Conservation (phyloP, 2,329 filamentous ascomycete species). For the Aspergillus ochraceus region DNA sequence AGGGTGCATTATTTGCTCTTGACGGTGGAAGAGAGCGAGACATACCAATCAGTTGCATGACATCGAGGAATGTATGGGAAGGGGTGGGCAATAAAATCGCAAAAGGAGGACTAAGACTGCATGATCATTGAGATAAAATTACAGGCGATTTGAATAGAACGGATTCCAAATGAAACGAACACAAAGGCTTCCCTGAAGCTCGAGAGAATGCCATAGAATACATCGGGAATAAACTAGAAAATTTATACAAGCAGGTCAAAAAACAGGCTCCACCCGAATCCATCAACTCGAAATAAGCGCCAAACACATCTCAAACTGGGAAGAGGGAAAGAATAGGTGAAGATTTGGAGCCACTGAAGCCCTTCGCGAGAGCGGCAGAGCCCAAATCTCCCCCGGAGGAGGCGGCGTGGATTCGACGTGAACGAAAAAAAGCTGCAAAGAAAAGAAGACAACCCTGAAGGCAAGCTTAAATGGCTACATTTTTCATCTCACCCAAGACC, state of each 20-base stretch:
- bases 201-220: constrained; percentile 24
- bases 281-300: constrained; percentile 26
- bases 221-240: constrained; percentile 22
- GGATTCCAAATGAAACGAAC: constrained; percentile 21
- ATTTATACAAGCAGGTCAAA: constrained; percentile 35
- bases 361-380: constrained; percentile 6
- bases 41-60: not conserved
- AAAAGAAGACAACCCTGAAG: constrained; percentile 13
- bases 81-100: not conserved
- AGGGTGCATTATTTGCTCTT: not conserved
- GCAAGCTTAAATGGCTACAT: constrained; percentile 42
- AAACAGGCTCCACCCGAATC: constrained; percentile 26
- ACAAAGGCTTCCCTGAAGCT: constrained; percentile 22
- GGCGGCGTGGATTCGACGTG: not conserved
- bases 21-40: not conserved
- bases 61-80: not conserved
- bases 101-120: constrained; percentile 25
- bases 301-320: constrained; percentile 18
- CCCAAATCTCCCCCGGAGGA: constrained; percentile 1
- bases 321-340: not conserved
- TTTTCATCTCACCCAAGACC: constrained; percentile 50
- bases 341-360: constrained; percentile 9
- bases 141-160: constrained; percentile 28
- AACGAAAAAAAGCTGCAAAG: constrained; percentile 4
- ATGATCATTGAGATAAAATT: constrained; percentile 33